A percentile compares a stretch with the other conserved stretches of the same genome.
phyloP scores from a whole-genome alignment of 345 rosid genomes.

The Salix purpurea region DNA sequence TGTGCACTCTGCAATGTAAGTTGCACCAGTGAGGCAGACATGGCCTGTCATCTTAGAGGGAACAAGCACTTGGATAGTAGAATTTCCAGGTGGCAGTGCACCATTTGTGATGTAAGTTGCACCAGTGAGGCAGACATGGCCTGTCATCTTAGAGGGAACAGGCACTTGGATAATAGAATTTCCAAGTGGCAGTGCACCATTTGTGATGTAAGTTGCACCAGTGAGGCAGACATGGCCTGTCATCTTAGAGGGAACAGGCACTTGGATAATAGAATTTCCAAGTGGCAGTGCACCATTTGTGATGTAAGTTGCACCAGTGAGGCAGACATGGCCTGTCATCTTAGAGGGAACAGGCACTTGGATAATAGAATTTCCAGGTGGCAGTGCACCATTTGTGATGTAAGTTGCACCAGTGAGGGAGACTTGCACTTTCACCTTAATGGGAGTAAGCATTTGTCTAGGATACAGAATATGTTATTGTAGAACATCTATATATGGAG shows the following conservation, averaged over 20 bases:
- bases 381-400: background rate
- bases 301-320: slow-evolving; percentile 4
- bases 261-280: background rate
- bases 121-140: slow-evolving; percentile 1
- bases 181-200: too few species aligned
- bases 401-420: slow-evolving; percentile 3
- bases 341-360: slow-evolving; percentile 12
- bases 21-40: slow-evolving; percentile 6
- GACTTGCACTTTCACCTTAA: slow-evolving; percentile 4
- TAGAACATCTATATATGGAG: background rate
- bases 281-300: too few species aligned
- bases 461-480: background rate
- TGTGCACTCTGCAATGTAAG: slow-evolving; percentile 7
- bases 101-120: slow-evolving; percentile 1
- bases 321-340: slow-evolving; percentile 1
- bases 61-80: background rate
- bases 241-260: slow-evolving; percentile 13
- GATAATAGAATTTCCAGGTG: too few species aligned
- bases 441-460: slow-evolving; percentile 16
- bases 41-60: slow-evolving; percentile 8
- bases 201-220: background rate
- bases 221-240: background rate
- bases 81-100: too few species aligned
- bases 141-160: slow-evolving; percentile 4
- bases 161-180: background rate